Base-by-base conservation (phyloP, 352 stramenopile genomes). In the Pelagophyceae sp. region DNA sequence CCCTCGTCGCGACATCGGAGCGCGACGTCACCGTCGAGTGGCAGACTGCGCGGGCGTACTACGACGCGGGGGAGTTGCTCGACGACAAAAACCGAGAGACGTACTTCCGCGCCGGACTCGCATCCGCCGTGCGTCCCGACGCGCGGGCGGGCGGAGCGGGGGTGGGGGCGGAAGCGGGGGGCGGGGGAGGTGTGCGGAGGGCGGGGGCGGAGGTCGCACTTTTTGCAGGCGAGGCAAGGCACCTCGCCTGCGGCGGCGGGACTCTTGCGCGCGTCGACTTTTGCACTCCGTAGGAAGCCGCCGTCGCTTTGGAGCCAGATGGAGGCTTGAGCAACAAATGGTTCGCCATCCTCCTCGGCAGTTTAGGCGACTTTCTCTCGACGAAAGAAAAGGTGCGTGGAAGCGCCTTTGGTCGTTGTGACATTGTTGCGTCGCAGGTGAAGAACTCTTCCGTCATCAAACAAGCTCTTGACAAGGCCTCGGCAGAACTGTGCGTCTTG, bases 391-490 rank as follows among this genome's bases (percentile, higher is more conserved):
- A n/a, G n/a, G n/a, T n/a, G n/a, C n/a, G n/a, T n/a, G n/a, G n/a
- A n/a, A n/a, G n/a, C n/a, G n/a, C n/a, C n/a, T n/a, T n/a, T n/a
- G n/a, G n/a, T n/a, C n/a, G n/a, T n/a, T n/a, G n/a, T n/a, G n/a
- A n/a, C n/a, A n/a, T n/a, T n/a, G n/a, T n/a, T n/a, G n/a, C n/a
- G n/a, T n/a, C n/a, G n/a, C n/a, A 74, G 38, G 38, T 60, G 29
- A 74, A 74, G 38, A 74, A 74, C 67, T 33, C 5, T 1, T 60
- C 51, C 35, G 27, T 3, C 6, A 58, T 74, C 27, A 50, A 58
- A 37, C 35, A 74, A 11, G 67, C 67, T 2, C 67, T 74, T 37
- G 67, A 74, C 67, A 37, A 35, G 23, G 67, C 67, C 33, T 58
- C 3, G 20, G 38, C 19, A 1, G 27, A 3, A 37, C 67, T 54